These are phyloP conservation scores for Trichoderma asperellum DNA, from an alignment of 2,329 filamentous ascomycete genomes.

Conservation along the genomic window DNA sequence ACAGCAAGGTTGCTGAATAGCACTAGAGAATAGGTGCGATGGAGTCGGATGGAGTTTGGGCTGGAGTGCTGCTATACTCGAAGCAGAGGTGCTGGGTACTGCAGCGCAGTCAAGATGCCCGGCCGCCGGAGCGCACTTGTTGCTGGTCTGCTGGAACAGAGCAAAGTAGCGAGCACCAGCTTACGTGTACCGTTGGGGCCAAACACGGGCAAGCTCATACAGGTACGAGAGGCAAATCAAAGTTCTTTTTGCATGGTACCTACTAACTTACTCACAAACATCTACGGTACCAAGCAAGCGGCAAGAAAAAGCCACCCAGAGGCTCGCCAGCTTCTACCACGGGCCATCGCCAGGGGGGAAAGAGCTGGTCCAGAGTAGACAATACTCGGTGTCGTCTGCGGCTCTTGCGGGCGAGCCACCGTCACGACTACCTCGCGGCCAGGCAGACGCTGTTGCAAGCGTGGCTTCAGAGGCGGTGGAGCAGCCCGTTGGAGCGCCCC, in stretches of 20 bases:
- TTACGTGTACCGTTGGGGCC: too few relatives aligned
- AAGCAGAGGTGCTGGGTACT: neutral
- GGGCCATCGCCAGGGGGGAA: neutral
- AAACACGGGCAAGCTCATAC: neutral
- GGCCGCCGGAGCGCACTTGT: too few relatives aligned
- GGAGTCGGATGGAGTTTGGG: neutral
- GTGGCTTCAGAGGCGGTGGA: conserved; percentile 9
- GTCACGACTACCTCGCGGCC: neutral
- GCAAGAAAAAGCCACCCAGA: neutral
- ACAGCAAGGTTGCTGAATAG: neutral
- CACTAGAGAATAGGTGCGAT: neutral
- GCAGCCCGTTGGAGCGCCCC: neutral
- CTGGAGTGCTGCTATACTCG: neutral
- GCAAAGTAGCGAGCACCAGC: neutral
- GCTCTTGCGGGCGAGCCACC: neutral
- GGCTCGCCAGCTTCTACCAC: neutral
- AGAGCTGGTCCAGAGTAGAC: neutral
- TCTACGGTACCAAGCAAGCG: neutral
- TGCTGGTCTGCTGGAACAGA: neutral
- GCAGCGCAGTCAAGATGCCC: neutral
- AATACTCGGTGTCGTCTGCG: neutral
- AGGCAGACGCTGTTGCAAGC: conserved; percentile 18
- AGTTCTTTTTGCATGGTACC: neutral
- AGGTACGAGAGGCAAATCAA: neutral
- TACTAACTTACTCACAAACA: neutral